Conservation (phyloP, 495 filamentous ascomycete species). For the Opeltia flavorubescens region DNA sequence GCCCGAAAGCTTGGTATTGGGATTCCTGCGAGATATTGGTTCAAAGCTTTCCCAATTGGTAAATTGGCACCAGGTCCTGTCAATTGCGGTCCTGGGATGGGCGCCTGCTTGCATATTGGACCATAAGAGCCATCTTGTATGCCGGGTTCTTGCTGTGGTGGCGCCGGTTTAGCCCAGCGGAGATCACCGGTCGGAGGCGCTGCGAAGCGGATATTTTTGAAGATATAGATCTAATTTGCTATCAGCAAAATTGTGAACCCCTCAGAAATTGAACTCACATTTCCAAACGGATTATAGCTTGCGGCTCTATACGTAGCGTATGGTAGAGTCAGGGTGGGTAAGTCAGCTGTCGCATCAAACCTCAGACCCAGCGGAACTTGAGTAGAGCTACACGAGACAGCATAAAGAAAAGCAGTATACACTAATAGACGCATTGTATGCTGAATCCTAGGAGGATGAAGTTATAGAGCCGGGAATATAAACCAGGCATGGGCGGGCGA, state of each 20-base stretch:
- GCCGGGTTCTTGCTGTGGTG: constrained; percentile 28
- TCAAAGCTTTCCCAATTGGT: constrained; percentile 23
- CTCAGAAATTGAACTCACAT: constrained; percentile 11
- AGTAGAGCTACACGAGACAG: neutral
- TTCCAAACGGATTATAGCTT: constrained; percentile 21
- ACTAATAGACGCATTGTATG: neutral
- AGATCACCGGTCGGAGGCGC: constrained; percentile 37
- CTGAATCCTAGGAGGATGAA: neutral
- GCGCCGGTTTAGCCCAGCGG: constrained; percentile 40
- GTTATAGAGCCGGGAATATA: too few relatives aligned
- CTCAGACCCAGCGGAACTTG: neutral
- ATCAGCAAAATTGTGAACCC: too few relatives aligned
- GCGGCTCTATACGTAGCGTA: constrained; percentile 24
- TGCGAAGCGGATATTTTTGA: constrained; percentile 45
- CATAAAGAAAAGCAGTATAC: neutral
- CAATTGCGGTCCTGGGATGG: constrained; percentile 24
- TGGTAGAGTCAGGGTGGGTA: constrained; percentile 18
- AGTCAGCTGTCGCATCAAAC: neutral
- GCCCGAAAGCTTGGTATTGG: constrained; percentile 9
- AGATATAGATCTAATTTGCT: constrained; percentile 30
- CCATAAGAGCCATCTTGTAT: constrained; percentile 38
- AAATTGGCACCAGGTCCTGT: constrained; percentile 21
- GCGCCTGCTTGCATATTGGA: constrained; percentile 29
- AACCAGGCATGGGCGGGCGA: too few relatives aligned
- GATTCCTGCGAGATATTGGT: constrained; percentile 22